phyloP scores from a whole-genome alignment of 176 grass and related monocot species.

The Musa troglodytarum region DNA sequence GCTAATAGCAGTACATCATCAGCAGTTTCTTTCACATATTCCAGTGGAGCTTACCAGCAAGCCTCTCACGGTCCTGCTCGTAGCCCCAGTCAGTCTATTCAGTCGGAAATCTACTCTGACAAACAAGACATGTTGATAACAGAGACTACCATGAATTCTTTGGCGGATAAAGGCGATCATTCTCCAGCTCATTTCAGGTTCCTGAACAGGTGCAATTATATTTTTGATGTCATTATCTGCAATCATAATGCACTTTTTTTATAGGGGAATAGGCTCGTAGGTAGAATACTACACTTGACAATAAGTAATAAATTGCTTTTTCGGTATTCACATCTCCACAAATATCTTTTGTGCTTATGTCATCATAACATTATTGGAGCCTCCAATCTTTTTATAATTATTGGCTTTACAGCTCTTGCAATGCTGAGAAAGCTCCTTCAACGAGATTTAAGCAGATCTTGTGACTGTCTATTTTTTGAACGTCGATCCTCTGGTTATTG shows the following conservation, averaged over 20 bases:
- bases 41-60: conserved; percentile 9
- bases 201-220: conserved; percentile 55
- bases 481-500: too few species aligned
- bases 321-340: background rate
- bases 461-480: too few species aligned
- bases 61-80: background rate
- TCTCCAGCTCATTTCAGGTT: conserved; percentile 39
- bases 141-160: conserved; percentile 16
- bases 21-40: conserved; percentile 32
- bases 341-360: background rate
- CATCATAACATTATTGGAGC: background rate
- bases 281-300: too few species aligned
- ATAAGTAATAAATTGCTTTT: too few species aligned
- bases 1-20: conserved; percentile 39
- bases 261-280: too few species aligned
- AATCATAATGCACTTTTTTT: background rate
- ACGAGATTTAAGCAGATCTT: too few species aligned
- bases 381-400: background rate
- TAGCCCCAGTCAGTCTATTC: conserved; percentile 8
- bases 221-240: conserved; percentile 2
- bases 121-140: conserved; percentile 31
- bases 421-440: background rate
- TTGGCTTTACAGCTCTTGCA: background rate
- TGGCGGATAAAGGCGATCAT: conserved; percentile 25
- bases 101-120: conserved; percentile 30